These are phyloP conservation scores for Pichia sp. DNA, from an alignment of 1,139 yeast genomes.

Conservation along the genomic window DNA sequence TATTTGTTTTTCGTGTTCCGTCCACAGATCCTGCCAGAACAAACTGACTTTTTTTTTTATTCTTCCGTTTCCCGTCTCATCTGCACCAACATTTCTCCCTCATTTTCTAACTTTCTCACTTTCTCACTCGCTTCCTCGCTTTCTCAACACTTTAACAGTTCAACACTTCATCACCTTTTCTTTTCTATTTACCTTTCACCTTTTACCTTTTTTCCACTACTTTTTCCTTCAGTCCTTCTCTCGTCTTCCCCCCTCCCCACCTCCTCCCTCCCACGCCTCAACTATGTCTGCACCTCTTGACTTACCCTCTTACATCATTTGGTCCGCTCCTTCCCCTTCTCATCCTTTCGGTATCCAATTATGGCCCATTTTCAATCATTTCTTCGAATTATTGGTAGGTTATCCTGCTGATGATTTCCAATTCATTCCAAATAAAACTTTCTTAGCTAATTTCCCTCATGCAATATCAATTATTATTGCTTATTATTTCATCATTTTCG, in stretches of 20 bases:
- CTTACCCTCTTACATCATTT: conserved; percentile 22
- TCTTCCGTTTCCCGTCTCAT: too few relatives aligned
- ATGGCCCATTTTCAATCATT: conserved; percentile 77
- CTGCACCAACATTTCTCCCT: too few relatives aligned
- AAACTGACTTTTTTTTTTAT: too few relatives aligned
- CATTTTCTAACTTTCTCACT: too few relatives aligned
- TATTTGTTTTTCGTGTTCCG: too few relatives aligned
- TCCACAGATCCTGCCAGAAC: too few relatives aligned
- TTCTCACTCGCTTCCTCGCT: too few relatives aligned
- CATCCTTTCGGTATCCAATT: conserved; percentile 85
- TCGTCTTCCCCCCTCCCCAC: background rate
- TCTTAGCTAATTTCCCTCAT: conserved; percentile 60
- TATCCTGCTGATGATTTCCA: conserved; percentile 68
- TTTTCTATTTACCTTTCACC: too few relatives aligned
- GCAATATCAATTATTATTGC: conserved; percentile 53
- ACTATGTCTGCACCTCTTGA: background rate
- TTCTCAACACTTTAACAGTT: too few relatives aligned
- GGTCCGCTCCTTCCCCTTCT: conserved; percentile 52
- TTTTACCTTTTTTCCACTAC: too few relatives aligned
- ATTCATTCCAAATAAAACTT: conserved; percentile 60
- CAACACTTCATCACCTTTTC: too few relatives aligned
- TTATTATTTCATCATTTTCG: conserved; percentile 77
- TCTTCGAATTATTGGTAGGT: conserved; percentile 46
- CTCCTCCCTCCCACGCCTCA: background rate
- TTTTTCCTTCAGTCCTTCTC: too few relatives aligned